Conservation (phyloP, 495 filamentous ascomycete genomes). For the Neurospora tetrasperma region DNA sequence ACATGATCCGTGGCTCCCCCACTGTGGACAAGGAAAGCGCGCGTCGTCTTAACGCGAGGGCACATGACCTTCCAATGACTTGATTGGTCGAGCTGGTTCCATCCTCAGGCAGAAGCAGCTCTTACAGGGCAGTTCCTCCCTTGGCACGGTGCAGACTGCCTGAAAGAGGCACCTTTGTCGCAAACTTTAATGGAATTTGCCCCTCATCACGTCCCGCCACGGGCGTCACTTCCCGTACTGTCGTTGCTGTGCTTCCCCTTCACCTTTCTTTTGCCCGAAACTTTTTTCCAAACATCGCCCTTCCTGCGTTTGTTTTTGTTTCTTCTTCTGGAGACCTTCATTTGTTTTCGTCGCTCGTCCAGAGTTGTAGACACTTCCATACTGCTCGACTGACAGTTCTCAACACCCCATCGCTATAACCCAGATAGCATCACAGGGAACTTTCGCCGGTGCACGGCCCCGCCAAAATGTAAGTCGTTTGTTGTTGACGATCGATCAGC, state of each 20-base stretch:
- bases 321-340: not conserved
- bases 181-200: slow-evolving; percentile 18
- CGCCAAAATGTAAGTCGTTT: not conserved
- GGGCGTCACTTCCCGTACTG: slow-evolving; percentile 1
- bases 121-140: not conserved
- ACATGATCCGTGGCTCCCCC: not conserved
- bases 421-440: not conserved
- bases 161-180: slow-evolving; percentile 17
- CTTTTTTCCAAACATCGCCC: not conserved
- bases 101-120: slow-evolving; percentile 11
- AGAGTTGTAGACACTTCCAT: not conserved
- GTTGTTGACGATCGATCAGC: not conserved
- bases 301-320: not conserved
- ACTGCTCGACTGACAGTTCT: not conserved
- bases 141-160: not conserved
- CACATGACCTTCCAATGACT: slow-evolving; percentile 15
- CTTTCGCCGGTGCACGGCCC: not conserved
- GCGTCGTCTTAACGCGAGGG: slow-evolving; percentile 17
- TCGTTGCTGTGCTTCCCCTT: not conserved
- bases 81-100: not conserved
- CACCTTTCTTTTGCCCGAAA: not conserved
- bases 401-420: not conserved
- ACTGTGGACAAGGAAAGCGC: slow-evolving; percentile 1
- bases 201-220: slow-evolving; percentile 19
- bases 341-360: not conserved